Evolutionary conservation across 2,329 filamentous ascomycete species (phyloP).

Genomic region (Claviceps purpurea): DNA sequence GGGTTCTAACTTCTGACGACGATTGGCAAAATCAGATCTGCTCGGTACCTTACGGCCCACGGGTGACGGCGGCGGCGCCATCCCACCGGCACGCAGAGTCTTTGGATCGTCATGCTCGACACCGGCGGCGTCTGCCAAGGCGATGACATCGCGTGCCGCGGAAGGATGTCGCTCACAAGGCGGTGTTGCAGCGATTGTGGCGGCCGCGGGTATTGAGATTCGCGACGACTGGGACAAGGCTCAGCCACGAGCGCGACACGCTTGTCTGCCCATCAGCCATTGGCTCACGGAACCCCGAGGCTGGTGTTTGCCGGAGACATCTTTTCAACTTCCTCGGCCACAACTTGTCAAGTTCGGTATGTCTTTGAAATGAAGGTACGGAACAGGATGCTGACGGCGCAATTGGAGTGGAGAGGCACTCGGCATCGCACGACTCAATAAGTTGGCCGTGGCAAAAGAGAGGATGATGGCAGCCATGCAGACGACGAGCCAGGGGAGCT

Average conservation of each 20-base stretch:
- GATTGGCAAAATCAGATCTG: background rate
- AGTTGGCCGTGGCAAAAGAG: background rate
- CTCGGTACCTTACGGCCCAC: background rate
- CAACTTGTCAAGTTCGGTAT: no score
- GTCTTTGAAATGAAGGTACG: no score
- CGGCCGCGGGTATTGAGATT: background rate
- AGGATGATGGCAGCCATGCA: background rate
- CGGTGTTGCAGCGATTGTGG: background rate
- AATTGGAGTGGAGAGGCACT: no score
- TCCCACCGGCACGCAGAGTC: background rate
- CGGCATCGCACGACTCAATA: background rate
- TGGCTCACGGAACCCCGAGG: no score
- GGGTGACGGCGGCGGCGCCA: conserved; percentile 1
- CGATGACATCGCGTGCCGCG: background rate
- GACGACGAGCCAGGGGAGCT: background rate
- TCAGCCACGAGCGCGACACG: background rate
- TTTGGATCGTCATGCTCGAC: background rate
- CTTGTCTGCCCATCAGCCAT: background rate
- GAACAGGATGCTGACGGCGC: no score
- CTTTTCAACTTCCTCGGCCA: no score
- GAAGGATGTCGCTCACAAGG: background rate
- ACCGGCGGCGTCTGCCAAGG: background rate
- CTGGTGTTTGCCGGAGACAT: no score
- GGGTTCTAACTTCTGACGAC: background rate
- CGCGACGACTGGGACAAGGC: no score